Evolutionary conservation across 2,329 filamentous ascomycete genomes (phyloP).

Genomic region (Penicillium nordicum): DNA sequence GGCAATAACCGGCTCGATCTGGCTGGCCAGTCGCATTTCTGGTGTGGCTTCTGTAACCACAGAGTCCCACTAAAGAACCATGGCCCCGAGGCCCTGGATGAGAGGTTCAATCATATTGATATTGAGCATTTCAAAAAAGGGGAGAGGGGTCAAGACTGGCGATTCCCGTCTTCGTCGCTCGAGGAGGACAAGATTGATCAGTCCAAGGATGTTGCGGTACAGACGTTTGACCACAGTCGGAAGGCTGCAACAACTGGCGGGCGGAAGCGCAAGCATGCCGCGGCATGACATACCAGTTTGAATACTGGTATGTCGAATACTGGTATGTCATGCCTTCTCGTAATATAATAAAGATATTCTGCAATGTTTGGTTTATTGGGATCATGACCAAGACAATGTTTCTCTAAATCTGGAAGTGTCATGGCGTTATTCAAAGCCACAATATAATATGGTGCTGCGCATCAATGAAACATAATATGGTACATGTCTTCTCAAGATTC

Average conservation of each 20-base stretch:
- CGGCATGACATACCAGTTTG: not conserved
- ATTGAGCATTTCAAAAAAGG: constrained; percentile 46
- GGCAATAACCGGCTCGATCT: constrained; percentile 60
- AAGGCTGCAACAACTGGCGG: not conserved
- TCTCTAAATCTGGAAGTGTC: not conserved
- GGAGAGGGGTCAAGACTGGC: constrained; percentile 34
- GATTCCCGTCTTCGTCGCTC: constrained; percentile 18
- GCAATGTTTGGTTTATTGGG: not conserved
- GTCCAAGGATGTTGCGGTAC: not conserved
- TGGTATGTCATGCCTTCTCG: not conserved
- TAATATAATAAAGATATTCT: constrained; percentile 5
- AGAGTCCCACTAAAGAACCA: constrained; percentile 53
- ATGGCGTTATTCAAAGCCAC: not conserved
- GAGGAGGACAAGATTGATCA: not conserved
- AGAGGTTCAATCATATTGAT: constrained; percentile 72
- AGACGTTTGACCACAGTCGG: not conserved
- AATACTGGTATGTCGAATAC: too few relatives aligned
- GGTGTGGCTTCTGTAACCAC: constrained; percentile 78
- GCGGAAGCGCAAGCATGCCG: constrained; percentile 15
- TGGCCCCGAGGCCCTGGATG: constrained; percentile 57
- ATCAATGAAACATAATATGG: constrained; percentile 6
- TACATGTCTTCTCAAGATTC: constrained; percentile 7
- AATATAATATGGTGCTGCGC: constrained; percentile 6
- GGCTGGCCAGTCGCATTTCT: constrained; percentile 66
- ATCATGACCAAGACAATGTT: not conserved